phyloP scores from a whole-genome alignment of 805 yeast genomes.

The Candida manassasensis region DNA sequence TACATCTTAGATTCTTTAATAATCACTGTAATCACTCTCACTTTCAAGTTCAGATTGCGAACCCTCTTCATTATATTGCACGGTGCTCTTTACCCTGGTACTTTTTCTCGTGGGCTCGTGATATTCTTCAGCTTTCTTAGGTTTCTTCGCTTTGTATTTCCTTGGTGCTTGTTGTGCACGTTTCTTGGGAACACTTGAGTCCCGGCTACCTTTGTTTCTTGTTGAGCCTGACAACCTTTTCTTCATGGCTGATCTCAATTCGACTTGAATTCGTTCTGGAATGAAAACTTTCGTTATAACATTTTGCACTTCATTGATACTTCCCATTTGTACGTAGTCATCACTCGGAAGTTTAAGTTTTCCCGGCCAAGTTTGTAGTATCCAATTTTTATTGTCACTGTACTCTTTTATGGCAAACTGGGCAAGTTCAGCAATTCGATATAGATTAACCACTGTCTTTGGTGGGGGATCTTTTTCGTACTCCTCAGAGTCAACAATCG shows the following conservation, averaged over 20 bases:
- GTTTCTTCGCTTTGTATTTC: conserved; percentile 2
- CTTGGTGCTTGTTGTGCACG: conserved; percentile 10
- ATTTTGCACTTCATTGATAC: conserved; percentile 53
- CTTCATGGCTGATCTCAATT: conserved; percentile 27
- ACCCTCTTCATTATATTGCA: conserved; percentile 29
- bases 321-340: conserved; percentile 56
- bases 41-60: conserved; percentile 8
- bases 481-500: conserved; percentile 29
- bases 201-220: conserved; percentile 12
- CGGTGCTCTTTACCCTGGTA: conserved; percentile 25
- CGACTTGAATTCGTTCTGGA: conserved; percentile 40
- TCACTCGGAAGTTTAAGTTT: conserved; percentile 68
- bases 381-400: conserved; percentile 60
- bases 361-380: conserved; percentile 77
- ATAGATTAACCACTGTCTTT: conserved; percentile 41
- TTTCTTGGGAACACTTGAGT: conserved; percentile 7
- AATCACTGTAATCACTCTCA: conserved; percentile 6
- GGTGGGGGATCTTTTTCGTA: conserved; percentile 21
- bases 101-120: conserved; percentile 41
- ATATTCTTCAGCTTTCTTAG: conserved; percentile 3
- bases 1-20: conserved; percentile 5
- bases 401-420: conserved; percentile 60
- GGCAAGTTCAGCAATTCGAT: conserved; percentile 67
- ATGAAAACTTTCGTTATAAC: conserved; percentile 54
- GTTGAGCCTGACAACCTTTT: conserved; percentile 15